Evolutionary conservation across 805 yeast species (phyloP).

Genomic region (Hanseniaspora pseudoguilliermondii): DNA sequence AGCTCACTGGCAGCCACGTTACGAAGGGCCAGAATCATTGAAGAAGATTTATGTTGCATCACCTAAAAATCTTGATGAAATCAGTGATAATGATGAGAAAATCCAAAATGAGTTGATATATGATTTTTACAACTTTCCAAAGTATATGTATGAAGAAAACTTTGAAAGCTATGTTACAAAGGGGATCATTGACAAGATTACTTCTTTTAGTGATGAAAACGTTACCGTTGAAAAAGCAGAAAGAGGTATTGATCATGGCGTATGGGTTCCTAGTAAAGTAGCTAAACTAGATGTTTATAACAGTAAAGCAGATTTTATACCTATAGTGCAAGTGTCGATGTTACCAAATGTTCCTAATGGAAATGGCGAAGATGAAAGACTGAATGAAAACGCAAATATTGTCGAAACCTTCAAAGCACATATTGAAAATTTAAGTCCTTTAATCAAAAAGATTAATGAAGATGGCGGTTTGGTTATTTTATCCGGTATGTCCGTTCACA

Average conservation of each 20-base stretch:
- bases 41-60: neutral
- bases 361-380: neutral
- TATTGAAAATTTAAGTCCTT: conserved; percentile 38
- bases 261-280: conserved; percentile 66
- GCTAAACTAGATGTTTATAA: conserved; percentile 36
- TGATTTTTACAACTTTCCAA: conserved; percentile 66
- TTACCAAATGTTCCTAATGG: conserved; percentile 26
- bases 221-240: conserved; percentile 12
- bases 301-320: conserved; percentile 16
- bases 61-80: neutral
- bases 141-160: conserved; percentile 45
- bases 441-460: conserved; percentile 39
- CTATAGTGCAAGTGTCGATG: conserved; percentile 33
- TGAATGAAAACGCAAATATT: neutral
- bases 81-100: neutral
- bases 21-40: conserved; percentile 19
- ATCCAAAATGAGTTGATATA: conserved; percentile 47
- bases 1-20: conserved; percentile 65
- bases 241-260: conserved; percentile 73
- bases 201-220: neutral
- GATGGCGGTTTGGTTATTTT: conserved; percentile 43
- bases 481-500: conserved; percentile 75
- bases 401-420: conserved; percentile 2
- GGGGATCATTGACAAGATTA: conserved; percentile 26
- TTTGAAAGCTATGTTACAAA: conserved; percentile 34